These are phyloP conservation scores for Podila epicladia DNA, from an alignment of 192 early-diverging fungal genomes.

Conservation along the genomic window DNA sequence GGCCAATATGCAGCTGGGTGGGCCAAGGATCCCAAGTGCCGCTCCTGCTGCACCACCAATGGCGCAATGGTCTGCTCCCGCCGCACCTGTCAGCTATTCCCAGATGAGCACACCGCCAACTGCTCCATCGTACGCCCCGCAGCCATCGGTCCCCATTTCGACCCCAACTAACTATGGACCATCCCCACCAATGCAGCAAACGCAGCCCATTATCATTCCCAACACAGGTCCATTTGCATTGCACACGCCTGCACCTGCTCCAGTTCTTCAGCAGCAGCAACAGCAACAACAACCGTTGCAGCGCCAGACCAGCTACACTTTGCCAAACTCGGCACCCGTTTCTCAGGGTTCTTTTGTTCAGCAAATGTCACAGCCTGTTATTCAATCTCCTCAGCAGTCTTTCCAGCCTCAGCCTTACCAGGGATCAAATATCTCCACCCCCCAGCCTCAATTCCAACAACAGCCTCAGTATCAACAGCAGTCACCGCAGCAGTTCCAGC, in stretches of 20 bases:
- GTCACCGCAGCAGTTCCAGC: no score
- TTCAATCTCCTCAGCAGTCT: constrained; percentile 8
- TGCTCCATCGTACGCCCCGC: constrained; percentile 34
- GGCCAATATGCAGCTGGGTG: constrained; percentile 16
- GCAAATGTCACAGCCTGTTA: constrained; percentile 13
- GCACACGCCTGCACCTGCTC: constrained; percentile 8
- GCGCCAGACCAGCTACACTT: constrained; percentile 22
- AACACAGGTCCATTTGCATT: constrained; percentile 43
- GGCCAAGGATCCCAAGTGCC: constrained; percentile 1
- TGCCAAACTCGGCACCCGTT: constrained; percentile 8
- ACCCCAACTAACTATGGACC: constrained; percentile 13
- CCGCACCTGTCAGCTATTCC: constrained; percentile 11
- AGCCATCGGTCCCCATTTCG: constrained; percentile 1
- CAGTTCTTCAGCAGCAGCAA: constrained; percentile 4
- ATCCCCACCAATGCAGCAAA: constrained; percentile 22
- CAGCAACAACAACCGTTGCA: constrained; percentile 14
- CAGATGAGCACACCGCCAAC: constrained; percentile 24
- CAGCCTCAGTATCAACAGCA: no score
- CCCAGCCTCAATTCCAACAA: no score
- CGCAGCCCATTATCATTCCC: constrained; percentile 24
- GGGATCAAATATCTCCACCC: no score
- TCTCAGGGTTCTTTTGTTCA: background rate
- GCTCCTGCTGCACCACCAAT: constrained; percentile 5
- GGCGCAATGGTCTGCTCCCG: constrained; percentile 16
- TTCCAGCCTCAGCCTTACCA: no score